Evolutionary conservation across 2,329 filamentous ascomycete genomes (phyloP).

Genomic region (Apiospora malaysiana): DNA sequence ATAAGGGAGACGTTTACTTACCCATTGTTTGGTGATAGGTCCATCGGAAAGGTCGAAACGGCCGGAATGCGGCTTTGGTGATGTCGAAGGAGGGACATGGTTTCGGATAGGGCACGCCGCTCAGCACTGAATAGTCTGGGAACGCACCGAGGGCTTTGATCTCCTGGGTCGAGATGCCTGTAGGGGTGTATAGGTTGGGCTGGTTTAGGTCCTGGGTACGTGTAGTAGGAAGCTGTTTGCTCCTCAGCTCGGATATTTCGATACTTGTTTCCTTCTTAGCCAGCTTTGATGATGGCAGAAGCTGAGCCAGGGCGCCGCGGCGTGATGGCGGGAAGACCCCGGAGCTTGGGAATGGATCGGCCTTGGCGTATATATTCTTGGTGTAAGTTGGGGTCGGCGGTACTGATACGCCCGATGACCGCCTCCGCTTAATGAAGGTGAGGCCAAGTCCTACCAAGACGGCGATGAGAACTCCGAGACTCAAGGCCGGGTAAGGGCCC

Average conservation of each 20-base stretch:
- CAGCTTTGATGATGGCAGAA: conserved; percentile 19
- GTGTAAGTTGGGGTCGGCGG: background rate
- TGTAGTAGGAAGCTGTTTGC: conserved; percentile 22
- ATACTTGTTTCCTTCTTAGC: conserved; percentile 5
- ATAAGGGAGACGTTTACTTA: conserved; percentile 44
- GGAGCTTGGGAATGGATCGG: conserved; percentile 13
- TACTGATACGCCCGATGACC: background rate
- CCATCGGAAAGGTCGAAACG: conserved; percentile 85
- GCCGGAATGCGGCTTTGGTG: conserved; percentile 69
- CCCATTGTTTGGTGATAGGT: conserved; percentile 91
- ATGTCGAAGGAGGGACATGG: conserved; percentile 72
- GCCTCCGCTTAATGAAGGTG: background rate
- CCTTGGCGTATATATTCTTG: conserved; percentile 15
- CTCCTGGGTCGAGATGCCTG: conserved; percentile 72
- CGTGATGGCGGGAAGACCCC: conserved; percentile 24
- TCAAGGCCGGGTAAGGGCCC: conserved; percentile 7
- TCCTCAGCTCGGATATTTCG: background rate
- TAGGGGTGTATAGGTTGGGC: conserved; percentile 23
- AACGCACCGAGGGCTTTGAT: conserved; percentile 76
- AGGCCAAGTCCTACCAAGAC: background rate
- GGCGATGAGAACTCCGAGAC: background rate
- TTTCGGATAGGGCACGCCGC: conserved; percentile 73
- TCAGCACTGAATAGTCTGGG: conserved; percentile 77
- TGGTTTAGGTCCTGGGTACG: conserved; percentile 10
- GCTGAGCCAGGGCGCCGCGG: conserved; percentile 19